Base-by-base conservation (phyloP, 2,329 filamentous ascomycete species). In the Colletotrichum sp. region DNA sequence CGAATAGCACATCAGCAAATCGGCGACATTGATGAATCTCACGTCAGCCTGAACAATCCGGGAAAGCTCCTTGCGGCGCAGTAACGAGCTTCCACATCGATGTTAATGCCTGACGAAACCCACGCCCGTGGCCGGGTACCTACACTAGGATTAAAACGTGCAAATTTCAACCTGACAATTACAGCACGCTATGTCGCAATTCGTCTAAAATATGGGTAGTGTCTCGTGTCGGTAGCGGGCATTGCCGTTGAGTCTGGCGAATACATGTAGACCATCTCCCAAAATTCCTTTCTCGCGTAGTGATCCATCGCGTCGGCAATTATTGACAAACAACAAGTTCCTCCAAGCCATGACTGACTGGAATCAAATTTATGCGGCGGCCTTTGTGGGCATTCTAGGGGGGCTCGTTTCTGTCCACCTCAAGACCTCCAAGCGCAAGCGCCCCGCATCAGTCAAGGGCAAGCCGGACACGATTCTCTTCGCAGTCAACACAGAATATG, bases 391-490 rank as follows among this genome's bases (percentile, higher is more conserved):
- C n/a, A 21, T 52, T 13, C 13, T 70, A 8, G 68, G 52, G 15
- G 28, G 36, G 18, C 36, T 70, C 13, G 59, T 70, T 32, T 70
- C 68, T 7, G 13, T 70, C 15, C 24, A 59, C 26, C 55, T 30
- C 15, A n/a, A 26, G 12, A 30, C 18, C 12, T 16, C 26, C 9
- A 32, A 70, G 39, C 26, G 4, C 21, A 36, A 36, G 18, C 30
- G 15, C 0, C 21, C 26, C 4, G 13, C 68, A 5, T 26, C 44
- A 21, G 69, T 78, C 32, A 49, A 71, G 26, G 81, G 81, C 6
- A 71, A 70, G 10, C 81, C 83, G 66, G 82, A 82, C 60, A 83
- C 82, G 3, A 79, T 84, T 16, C 81, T 86, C 12, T 82, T 86
- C 72, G 62, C 86, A 49, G 80, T 80, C 24, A 82, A 82, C 73